Conservation (phyloP, 495 filamentous ascomycete genomes). For the Trichoderma erinaceum region DNA sequence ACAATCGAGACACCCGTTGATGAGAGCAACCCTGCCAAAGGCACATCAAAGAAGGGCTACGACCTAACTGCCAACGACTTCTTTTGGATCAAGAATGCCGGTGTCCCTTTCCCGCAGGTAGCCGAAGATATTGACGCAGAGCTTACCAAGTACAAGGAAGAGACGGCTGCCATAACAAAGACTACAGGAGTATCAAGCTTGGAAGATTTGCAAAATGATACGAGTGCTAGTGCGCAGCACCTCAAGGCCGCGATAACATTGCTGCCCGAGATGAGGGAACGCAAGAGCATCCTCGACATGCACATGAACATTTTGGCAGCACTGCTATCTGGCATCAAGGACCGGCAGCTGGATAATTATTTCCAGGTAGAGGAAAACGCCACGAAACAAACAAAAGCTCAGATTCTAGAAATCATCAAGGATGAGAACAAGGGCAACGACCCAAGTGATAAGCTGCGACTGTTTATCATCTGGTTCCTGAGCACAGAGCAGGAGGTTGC, state of each 20-base stretch:
- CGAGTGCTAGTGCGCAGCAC: conserved; percentile 81
- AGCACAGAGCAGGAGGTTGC: conserved; percentile 88
- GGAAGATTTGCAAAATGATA: conserved; percentile 89
- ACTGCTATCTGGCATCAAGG: conserved; percentile 82
- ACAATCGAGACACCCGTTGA: conserved; percentile 79
- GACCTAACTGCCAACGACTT: conserved; percentile 89
- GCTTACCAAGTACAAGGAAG: conserved; percentile 89
- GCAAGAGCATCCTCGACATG: conserved; percentile 90
- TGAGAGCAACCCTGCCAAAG: conserved; percentile 63
- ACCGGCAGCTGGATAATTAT: conserved; percentile 90
- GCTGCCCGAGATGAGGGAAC: conserved; percentile 83
- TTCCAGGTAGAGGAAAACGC: conserved; percentile 94
- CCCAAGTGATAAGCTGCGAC: conserved; percentile 77
- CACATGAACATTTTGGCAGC: conserved; percentile 98
- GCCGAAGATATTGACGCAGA: conserved; percentile 94
- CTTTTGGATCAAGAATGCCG: conserved; percentile 96
- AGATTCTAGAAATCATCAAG: conserved; percentile 83
- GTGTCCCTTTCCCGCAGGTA: conserved; percentile 88
- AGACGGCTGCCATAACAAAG: conserved; percentile 87
- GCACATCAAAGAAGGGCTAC: conserved; percentile 74
- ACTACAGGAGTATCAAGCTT: conserved; percentile 91
- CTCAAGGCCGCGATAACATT: conserved; percentile 92
- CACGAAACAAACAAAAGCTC: conserved; percentile 82
- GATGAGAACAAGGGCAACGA: conserved; percentile 75
- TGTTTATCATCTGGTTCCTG: conserved; percentile 97